Evolutionary conservation across 805 yeast species (phyloP).

Genomic region (Candida easanensis): DNA sequence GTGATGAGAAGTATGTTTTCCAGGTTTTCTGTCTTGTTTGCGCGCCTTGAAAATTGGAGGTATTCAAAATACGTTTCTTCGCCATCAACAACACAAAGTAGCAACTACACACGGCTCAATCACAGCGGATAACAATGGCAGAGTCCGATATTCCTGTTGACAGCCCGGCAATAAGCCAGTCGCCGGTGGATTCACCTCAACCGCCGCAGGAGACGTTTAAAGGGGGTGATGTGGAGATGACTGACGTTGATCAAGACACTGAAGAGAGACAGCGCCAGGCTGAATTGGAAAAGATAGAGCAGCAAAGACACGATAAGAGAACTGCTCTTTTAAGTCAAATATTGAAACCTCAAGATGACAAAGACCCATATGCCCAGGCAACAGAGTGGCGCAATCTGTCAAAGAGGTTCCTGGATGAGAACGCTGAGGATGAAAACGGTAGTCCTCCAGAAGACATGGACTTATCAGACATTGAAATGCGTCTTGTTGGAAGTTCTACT

Average conservation of each 20-base stretch:
- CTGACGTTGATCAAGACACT: constrained; percentile 1
- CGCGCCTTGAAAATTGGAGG: background rate
- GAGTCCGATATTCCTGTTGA: background rate
- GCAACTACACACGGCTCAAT: background rate
- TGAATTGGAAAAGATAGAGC: background rate
- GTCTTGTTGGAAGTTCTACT: constrained; percentile 3
- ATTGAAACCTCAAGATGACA: background rate
- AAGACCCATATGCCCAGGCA: background rate
- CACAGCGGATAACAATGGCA: background rate
- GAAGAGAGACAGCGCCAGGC: background rate
- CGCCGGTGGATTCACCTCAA: background rate
- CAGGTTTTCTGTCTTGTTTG: background rate
- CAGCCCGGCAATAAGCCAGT: background rate
- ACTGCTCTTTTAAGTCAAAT: constrained; percentile 1
- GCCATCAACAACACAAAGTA: background rate
- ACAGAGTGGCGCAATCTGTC: constrained; percentile 7
- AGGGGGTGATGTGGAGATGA: constrained; percentile 13
- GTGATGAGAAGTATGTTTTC: too few relatives aligned
- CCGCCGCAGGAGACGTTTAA: background rate
- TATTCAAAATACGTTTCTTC: background rate
- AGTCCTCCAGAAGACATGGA: background rate
- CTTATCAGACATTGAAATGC: background rate
- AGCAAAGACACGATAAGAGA: constrained; percentile 3
- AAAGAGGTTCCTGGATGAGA: background rate
- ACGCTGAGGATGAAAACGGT: background rate